Percentiles rank a stretch among this genome's conserved stretches.
Evolutionary conservation across 306 rosid species (phyloP).

Genomic region (Malus sylvestris): DNA sequence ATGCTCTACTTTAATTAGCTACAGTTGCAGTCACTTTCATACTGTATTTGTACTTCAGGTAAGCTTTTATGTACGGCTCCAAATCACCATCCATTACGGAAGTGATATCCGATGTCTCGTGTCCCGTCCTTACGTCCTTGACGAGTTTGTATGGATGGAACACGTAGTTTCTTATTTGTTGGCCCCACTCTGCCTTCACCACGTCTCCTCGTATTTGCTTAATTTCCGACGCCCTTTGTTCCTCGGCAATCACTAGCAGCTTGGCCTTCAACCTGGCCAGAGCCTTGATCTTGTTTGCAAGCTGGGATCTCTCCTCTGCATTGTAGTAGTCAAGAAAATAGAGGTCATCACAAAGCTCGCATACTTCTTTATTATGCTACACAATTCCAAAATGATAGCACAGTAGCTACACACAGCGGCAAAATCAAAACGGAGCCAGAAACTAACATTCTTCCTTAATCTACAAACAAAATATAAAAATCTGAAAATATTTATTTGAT

Average conservation of each 20-base stretch:
- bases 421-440: background rate
- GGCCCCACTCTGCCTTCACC: slow-evolving; percentile 99
- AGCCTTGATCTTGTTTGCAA: slow-evolving; percentile 76
- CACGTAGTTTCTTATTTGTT: slow-evolving; percentile 88
- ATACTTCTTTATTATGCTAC: background rate
- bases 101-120: slow-evolving; percentile 65
- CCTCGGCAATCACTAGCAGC: slow-evolving; percentile 80
- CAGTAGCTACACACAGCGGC: background rate
- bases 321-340: background rate
- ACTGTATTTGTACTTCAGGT: slow-evolving; percentile 70
- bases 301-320: slow-evolving; percentile 96
- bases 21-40: slow-evolving; percentile 35
- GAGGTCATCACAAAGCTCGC: background rate
- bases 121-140: slow-evolving; percentile 84
- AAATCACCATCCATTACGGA: slow-evolving; percentile 94
- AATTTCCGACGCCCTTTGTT: slow-evolving; percentile 83
- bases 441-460: background rate
- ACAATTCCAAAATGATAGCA: background rate
- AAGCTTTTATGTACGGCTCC: slow-evolving; percentile 83
- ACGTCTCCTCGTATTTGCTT: slow-evolving; percentile 91
- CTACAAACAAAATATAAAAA: background rate
- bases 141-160: slow-evolving; percentile 95
- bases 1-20: slow-evolving; percentile 12
- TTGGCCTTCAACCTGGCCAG: slow-evolving; percentile 85
- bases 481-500: background rate